Evolutionary conservation across 23 red algal genomes (phyloP), one percentile per base, ranked within the genome.

Genomic region (Gracilaria domingensis): DNA sequence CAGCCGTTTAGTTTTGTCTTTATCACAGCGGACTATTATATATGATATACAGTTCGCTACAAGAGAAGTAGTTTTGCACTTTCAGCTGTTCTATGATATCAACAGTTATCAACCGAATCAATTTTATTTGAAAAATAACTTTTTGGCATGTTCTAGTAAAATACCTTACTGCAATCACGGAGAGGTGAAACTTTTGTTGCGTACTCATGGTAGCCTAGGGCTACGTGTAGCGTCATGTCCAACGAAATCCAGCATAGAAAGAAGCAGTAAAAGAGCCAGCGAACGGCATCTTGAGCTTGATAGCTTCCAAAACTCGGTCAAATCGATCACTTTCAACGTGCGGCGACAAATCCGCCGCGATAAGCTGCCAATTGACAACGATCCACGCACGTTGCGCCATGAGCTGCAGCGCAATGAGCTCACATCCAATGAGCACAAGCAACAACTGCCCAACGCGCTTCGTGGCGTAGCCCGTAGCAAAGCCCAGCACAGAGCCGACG

Each of bases 381-480:
- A 96, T 42, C 94, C 94, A 96, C 0, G 71, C 86, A 33, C 76
- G 70, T 54, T 90, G 66, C 6, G 93, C 93, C 93, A 95, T 95
- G n/a, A 82, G 62, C 65, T 95, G 93, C 26, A 95, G 26, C 26
- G 74, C 66, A 23, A 95, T 28, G 14, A 95, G 36, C 54, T 95
- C 28, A 51, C 62, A 58, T 28, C 93, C 93, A 38, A 95, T 37
- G 25, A 86, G 80, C 33, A 95, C 60, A 2, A 95, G 37, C 9
- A 83, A 65, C 28, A 95, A 42, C 61, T 88, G 93, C 9, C 93
- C 93, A 17, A 95, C 70, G 11, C 86, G 80, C 12, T 76, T 82
- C 12, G 81, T 66, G 20, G 84, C 81, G 75, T 95, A 95, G 28
- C 93, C 93, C 5, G 77, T 90, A 12, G 93, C 93, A 67, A 95